phyloP scores from a whole-genome alignment of 352 stramenopile genomes.

The Globisporangium parvum region DNA sequence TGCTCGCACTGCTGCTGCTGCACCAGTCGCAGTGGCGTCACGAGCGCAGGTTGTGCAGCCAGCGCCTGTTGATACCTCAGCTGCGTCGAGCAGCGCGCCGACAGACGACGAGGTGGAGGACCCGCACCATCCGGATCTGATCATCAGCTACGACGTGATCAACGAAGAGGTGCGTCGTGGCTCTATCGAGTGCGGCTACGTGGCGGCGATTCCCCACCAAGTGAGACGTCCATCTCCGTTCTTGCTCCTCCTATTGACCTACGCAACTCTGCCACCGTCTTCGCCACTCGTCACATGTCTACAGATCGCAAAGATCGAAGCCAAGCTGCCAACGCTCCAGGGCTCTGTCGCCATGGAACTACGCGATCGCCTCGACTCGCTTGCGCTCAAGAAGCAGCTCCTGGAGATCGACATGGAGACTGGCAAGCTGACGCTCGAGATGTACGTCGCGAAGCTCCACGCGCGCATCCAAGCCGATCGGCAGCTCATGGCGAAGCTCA shows the following conservation, averaged over 20 bases:
- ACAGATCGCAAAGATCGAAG: slow-evolving; percentile 62
- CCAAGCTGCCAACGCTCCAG: slow-evolving; percentile 35
- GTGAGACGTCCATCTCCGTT: no score
- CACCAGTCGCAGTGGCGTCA: no score
- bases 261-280: background rate
- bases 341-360: slow-evolving; percentile 29
- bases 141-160: slow-evolving; percentile 84
- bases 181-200: no score
- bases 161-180: slow-evolving; percentile 58
- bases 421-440: slow-evolving; percentile 64
- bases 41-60: no score
- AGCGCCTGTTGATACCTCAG: background rate
- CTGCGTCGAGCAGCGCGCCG: slow-evolving; percentile 1
- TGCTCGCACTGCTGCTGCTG: background rate
- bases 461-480: slow-evolving; percentile 47
- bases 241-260: background rate
- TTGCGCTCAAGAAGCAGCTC: slow-evolving; percentile 73
- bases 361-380: slow-evolving; percentile 54
- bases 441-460: slow-evolving; percentile 54
- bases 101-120: slow-evolving; percentile 20
- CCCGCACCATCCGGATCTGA: slow-evolving; percentile 61
- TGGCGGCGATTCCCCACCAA: background rate
- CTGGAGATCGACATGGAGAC: slow-evolving; percentile 82
- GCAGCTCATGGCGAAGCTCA: slow-evolving; percentile 33
- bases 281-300: background rate